Conservation (phyloP, 106 monocot species). For the Gastrodia elata region DNA sequence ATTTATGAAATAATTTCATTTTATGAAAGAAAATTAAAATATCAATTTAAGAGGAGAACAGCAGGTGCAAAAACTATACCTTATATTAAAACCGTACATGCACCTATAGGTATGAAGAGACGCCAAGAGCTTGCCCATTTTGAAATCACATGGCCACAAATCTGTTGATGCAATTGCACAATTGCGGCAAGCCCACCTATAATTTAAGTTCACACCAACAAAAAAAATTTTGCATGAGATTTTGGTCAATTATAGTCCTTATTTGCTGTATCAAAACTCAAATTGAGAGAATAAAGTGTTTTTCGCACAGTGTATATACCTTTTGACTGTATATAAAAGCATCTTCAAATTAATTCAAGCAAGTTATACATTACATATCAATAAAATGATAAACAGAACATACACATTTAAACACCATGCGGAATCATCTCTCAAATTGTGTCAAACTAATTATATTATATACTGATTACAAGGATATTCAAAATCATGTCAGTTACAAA, state of each 20-base stretch:
- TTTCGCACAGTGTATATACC: not conserved
- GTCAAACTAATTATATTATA: not conserved
- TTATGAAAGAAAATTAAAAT: no score
- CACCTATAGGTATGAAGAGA: constrained; percentile 7
- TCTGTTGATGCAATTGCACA: not conserved
- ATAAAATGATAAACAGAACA: not conserved
- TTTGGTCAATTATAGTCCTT: not conserved
- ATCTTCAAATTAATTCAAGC: not conserved
- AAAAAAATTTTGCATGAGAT: not conserved
- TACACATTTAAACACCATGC: not conserved
- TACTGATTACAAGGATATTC: not conserved
- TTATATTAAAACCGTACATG: constrained; percentile 4
- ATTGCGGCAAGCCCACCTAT: constrained; percentile 10
- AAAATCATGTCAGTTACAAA: not conserved
- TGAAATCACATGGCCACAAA: constrained; percentile 10
- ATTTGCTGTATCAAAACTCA: not conserved
- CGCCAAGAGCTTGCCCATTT: constrained; percentile 8
- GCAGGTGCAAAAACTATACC: not conserved
- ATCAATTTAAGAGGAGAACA: no score
- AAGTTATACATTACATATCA: not conserved
- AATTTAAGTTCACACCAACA: not conserved
- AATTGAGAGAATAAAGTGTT: not conserved
- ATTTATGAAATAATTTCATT: no score
- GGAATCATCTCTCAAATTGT: not conserved
- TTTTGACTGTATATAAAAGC: not conserved